Percentiles rank a stretch among this genome's conserved stretches.
Conservation (phyloP, 2,329 filamentous ascomycete species). For the Gaeumannomyces tritici region DNA sequence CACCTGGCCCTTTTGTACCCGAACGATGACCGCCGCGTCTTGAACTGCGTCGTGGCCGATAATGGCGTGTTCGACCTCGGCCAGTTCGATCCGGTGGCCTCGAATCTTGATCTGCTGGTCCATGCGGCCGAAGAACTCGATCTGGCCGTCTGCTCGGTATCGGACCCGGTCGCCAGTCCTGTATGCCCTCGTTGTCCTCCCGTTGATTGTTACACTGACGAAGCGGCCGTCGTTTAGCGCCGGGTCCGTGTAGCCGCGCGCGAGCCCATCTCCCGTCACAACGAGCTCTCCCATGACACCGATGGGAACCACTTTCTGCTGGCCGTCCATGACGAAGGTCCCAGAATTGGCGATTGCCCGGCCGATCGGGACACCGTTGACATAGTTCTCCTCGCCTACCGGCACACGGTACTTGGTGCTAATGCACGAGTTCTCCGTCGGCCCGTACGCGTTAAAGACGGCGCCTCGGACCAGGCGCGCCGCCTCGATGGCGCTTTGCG, state of each 20-base stretch:
- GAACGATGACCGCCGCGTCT: neutral
- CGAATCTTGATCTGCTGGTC: conserved; percentile 2
- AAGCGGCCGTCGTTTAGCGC: neutral
- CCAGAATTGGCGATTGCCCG: neutral
- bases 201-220: neutral
- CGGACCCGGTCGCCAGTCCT: neutral
- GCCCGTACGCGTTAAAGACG: conserved; percentile 20
- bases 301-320: conserved; percentile 16
- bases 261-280: conserved; percentile 28
- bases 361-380: conserved; percentile 4
- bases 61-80: neutral
- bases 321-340: conserved; percentile 29
- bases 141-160: neutral
- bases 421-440: conserved; percentile 16
- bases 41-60: neutral
- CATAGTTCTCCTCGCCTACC: neutral
- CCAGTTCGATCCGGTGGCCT: neutral
- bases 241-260: conserved; percentile 25
- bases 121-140: neutral
- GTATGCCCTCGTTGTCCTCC: neutral
- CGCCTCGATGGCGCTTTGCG: neutral
- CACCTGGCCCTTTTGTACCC: neutral
- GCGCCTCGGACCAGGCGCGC: neutral
- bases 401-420: conserved; percentile 2
- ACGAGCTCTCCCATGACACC: conserved; percentile 29